phyloP scores from a whole-genome alignment of 2,329 filamentous ascomycete species.

The Arthrinium puccinioides region DNA sequence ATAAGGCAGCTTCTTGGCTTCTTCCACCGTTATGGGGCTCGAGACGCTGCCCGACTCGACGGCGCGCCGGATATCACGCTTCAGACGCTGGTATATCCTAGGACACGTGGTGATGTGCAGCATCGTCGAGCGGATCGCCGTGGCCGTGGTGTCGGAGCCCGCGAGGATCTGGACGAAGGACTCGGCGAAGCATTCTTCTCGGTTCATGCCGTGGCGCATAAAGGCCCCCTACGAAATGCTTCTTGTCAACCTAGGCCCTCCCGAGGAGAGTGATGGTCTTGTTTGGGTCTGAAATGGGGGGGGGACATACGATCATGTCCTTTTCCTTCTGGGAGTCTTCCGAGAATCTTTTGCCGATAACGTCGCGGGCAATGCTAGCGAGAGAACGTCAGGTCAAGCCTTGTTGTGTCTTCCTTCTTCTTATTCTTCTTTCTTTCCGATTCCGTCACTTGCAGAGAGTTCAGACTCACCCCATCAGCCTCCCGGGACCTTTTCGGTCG shows the following conservation, averaged over 20 bases:
- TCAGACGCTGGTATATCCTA: conserved; percentile 4
- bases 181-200: conserved; percentile 1
- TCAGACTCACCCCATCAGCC: background rate
- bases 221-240: background rate
- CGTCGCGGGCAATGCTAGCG: background rate
- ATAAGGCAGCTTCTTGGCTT: conserved; percentile 5
- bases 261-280: background rate
- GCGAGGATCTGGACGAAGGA: conserved; percentile 1
- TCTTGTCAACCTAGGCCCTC: too few species aligned
- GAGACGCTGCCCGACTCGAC: background rate
- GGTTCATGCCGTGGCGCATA: background rate
- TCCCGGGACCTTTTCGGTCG: background rate
- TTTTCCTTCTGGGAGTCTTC: background rate
- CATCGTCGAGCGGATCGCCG: conserved; percentile 4
- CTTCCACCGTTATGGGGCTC: conserved; percentile 2
- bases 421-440: too few species aligned
- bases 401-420: too few species aligned
- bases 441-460: too few species aligned
- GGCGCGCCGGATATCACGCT: conserved; percentile 1
- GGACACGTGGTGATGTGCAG: conserved; percentile 2
- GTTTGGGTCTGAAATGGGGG: background rate
- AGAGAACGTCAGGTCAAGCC: too few species aligned
- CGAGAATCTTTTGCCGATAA: background rate
- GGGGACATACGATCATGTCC: conserved; percentile 3
- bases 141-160: conserved; percentile 5